Base-by-base conservation (phyloP, 176 grass and related monocot genomes). In the Bromus sterilis region DNA sequence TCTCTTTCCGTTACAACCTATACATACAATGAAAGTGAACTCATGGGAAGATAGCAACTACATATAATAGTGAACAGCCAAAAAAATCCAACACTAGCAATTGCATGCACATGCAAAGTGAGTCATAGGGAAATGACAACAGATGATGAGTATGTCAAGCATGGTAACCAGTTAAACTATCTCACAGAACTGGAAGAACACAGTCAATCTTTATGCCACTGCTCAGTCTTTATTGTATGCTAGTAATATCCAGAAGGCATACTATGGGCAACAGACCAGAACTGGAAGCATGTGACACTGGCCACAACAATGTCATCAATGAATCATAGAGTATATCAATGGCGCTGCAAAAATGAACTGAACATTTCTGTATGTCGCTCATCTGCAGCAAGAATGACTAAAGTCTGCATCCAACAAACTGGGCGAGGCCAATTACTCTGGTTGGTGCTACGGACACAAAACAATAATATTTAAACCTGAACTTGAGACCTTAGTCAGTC, bases 1-100 rank as follows among this genome's bases (percentile, higher is more conserved):
- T 99, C 93, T 84, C 97, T 91, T 71, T 99, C 93, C 62, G 72
- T 56, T 85, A 99, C 92, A 35, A 99, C 82, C 97, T 99, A 91
- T 87, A 80, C 81, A 93, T 85, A 88, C 23, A 83, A 79, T 53
- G 79, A 86, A 90, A 86, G 74, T 89, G 66, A 85, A 86, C 74
- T 16, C 49, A 90, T 82, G 66, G 87, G 67, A 49, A 78, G 30
- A 90, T 28, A 74, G 42, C 51, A 89, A 82, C 87, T 48, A 20
- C 40, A 89, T 66, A 78, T 59, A 85, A 71, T 4, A 82, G 29
- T 44, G 18, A 79, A 56, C 59, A 75, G 70, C 48, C 78, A 66
- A 82, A 80, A 59, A 59, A 73, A 32, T 37, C 23, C 78, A 82
- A 25, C 31, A 78, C 6, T 75, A 78, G 77, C 31, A 74, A 78